Evolutionary conservation across 805 yeast genomes (phyloP).

Genomic region (Yarrowia keelungensis): DNA sequence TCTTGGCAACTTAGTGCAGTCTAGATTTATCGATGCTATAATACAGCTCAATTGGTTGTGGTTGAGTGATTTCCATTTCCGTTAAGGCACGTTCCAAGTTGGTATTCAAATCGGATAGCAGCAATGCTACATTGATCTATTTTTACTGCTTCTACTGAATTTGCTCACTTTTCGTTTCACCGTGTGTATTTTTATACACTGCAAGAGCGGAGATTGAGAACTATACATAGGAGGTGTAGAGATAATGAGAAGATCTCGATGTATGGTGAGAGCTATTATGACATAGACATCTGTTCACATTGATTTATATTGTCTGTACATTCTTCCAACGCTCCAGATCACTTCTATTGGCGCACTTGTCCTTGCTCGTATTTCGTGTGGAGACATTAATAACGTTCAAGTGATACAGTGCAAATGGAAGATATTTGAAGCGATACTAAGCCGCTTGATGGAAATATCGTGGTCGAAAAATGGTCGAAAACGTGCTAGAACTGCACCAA

Average conservation of each 20-base stretch:
- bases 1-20: background rate
- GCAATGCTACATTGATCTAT: background rate
- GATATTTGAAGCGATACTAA: background rate
- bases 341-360: no score
- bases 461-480: no score
- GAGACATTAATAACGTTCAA: background rate
- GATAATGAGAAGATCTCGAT: no score
- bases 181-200: background rate
- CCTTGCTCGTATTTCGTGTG: background rate
- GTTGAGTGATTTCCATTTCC: background rate
- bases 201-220: conserved; percentile 6
- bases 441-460: no score
- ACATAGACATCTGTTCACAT: no score
- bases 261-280: no score
- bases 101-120: no score
- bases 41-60: background rate
- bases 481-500: no score
- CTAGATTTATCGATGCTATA: background rate
- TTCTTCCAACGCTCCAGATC: no score
- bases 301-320: no score
- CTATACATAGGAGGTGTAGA: no score
- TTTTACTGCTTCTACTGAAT: background rate
- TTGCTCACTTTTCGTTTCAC: background rate
- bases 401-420: background rate
- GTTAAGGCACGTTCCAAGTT: no score